Evolutionary conservation across 2,329 filamentous ascomycete genomes (phyloP).

Genomic region (Aspergillus fischeri): DNA sequence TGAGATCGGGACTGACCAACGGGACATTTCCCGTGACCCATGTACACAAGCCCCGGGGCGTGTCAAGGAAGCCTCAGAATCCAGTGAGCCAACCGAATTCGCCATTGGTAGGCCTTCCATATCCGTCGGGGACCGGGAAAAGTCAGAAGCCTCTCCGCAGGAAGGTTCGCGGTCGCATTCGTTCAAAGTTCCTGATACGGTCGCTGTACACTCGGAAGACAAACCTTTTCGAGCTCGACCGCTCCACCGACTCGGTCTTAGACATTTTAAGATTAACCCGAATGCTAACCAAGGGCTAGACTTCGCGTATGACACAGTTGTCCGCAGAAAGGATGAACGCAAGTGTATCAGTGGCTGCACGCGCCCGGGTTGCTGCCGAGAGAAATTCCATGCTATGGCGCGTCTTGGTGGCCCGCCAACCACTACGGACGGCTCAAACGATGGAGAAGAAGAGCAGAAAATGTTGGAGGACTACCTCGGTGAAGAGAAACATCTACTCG

Average conservation of each 20-base stretch:
- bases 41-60: background rate
- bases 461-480: conserved; percentile 54
- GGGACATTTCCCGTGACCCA: background rate
- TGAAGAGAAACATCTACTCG: conserved; percentile 31
- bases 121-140: background rate
- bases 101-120: background rate
- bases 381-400: conserved; percentile 65
- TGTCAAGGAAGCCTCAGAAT: background rate
- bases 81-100: background rate
- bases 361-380: conserved; percentile 71
- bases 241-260: conserved; percentile 54
- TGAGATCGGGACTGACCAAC: background rate
- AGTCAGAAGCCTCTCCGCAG: background rate
- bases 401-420: conserved; percentile 32
- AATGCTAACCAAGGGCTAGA: conserved; percentile 64
- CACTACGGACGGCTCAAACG: conserved; percentile 10
- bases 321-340: conserved; percentile 66
- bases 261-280: conserved; percentile 81
- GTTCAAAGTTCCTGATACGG: background rate
- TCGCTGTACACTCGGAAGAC: conserved; percentile 23
- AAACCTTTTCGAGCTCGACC: conserved; percentile 56
- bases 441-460: conserved; percentile 14
- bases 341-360: conserved; percentile 71
- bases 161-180: background rate
- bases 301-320: conserved; percentile 70